A percentile compares a stretch with the other conserved stretches of the same genome.
phyloP scores from a whole-genome alignment of 192 early-diverging fungal genomes.

The Chytriomyces confervae region DNA sequence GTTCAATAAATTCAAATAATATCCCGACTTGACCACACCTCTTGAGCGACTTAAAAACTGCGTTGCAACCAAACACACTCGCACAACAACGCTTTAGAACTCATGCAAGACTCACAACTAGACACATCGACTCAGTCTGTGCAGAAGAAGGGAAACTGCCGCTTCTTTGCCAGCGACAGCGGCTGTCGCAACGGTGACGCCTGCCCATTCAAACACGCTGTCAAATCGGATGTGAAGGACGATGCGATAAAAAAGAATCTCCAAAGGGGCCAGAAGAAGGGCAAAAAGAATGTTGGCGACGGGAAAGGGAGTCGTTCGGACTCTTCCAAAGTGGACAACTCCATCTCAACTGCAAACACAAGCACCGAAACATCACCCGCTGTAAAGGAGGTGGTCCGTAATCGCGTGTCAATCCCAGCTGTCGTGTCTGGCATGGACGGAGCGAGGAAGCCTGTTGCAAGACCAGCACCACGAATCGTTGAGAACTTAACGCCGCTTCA shows the following conservation, averaged over 20 bases:
- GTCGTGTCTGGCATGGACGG: neutral
- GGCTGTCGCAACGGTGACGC: conserved; percentile 19
- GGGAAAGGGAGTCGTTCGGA: neutral
- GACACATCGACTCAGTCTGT: neutral
- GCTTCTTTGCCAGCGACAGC: conserved; percentile 16
- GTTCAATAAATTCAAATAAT: neutral
- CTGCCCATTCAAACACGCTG: conserved; percentile 15
- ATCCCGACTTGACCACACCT: neutral
- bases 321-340: neutral
- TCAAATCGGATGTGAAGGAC: neutral
- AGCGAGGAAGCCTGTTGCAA: conserved; percentile 13
- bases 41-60: neutral
- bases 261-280: conserved; percentile 3
- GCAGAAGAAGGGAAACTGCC: neutral
- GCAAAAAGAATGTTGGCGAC: neutral
- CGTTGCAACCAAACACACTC: neutral
- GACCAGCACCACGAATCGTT: conserved; percentile 1
- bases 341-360: neutral
- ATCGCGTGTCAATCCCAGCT: neutral
- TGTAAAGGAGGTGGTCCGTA: no score
- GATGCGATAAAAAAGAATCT: neutral
- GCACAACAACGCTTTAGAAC: neutral
- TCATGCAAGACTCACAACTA: neutral
- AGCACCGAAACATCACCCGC: neutral
- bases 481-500: conserved; percentile 20